Evolutionary conservation across 1,284 basidiomycete genomes (phyloP), one percentile per base, ranked within the genome.

Genomic region (Ganoderma meredithae): DNA sequence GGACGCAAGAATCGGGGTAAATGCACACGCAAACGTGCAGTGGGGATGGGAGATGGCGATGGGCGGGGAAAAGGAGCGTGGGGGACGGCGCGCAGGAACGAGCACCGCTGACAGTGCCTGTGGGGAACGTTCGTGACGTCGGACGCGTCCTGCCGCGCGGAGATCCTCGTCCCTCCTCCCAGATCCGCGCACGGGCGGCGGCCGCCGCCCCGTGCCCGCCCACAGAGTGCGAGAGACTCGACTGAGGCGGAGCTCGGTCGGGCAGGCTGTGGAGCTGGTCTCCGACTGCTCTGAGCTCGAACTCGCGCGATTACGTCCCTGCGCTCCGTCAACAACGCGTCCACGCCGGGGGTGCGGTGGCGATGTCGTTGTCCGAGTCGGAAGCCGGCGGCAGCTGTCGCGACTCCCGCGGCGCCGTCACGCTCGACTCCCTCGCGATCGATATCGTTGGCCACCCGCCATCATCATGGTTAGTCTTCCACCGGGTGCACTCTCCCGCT

Each of bases 101-200:
- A 47, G 49, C 27, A 31, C 27, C 27, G 27, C 27, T 31, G 27
- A 31, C 27, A 31, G 22, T 36, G 9, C 36, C 36, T 36, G 36
- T 25, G 39, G 22, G 39, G 56, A 59, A 59, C 33, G 33, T 33
- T 40, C 33, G 56, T 33, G 56, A 58, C 33, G 36, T 40, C 60
- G 63, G 66, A 58, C 52, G 63, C 60, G 55, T 56, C 55, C 56
- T 59, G 60, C 64, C 36, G 36, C 36, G 36, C 63, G 60, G 68
- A 39, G 67, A 69, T 47, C 44, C 44, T 47, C 44, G 44, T 9
- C 44, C 19, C 19, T 22, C 19, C 19, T 1, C 36, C 36, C 36
- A 36, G 44, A 47, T 47, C 64, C n/a, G 44, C 19, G 44, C 63
- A 55, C 62, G 31, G 56, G 47, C 56, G 25, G 36, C 33, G 60